Evolutionary conservation across 2,329 filamentous ascomycete species (phyloP).

Genomic region (Aspergillus tamarii): DNA sequence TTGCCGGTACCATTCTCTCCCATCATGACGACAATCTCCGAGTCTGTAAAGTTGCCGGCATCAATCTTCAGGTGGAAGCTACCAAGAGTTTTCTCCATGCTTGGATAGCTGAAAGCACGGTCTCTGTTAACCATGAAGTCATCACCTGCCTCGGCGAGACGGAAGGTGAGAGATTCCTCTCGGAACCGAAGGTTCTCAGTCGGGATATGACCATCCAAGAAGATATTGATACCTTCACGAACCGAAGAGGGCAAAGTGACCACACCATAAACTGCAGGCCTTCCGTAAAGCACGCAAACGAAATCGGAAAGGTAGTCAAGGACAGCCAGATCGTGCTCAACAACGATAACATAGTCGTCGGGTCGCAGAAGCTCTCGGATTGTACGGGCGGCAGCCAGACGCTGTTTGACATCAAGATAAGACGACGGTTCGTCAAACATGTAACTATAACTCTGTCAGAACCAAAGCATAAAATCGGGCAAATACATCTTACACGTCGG

Average conservation of each 20-base stretch:
- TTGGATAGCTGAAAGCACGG: slow-evolving; percentile 83
- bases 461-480: background rate
- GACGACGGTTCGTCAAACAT: slow-evolving; percentile 99
- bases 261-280: slow-evolving; percentile 94
- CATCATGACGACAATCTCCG: slow-evolving; percentile 99
- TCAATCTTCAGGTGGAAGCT: slow-evolving; percentile 84
- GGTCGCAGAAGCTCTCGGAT: slow-evolving; percentile 88
- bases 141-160: slow-evolving; percentile 84
- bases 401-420: slow-evolving; percentile 98
- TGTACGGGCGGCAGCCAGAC: slow-evolving; percentile 86
- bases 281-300: slow-evolving; percentile 95
- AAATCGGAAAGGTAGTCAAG: slow-evolving; percentile 98
- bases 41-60: slow-evolving; percentile 87
- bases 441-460: slow-evolving; percentile 59
- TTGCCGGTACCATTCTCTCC: slow-evolving; percentile 99
- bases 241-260: slow-evolving; percentile 95
- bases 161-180: slow-evolving; percentile 94
- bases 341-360: slow-evolving; percentile 95
- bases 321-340: slow-evolving; percentile 98
- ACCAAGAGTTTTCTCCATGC: slow-evolving; percentile 91
- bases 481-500: slow-evolving; percentile 69
- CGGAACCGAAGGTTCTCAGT: slow-evolving; percentile 99
- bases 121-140: slow-evolving; percentile 84
- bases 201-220: slow-evolving; percentile 96
- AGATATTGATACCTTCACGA: slow-evolving; percentile 98